Evolutionary conservation across 192 early-diverging fungal genomes (phyloP).

Genomic region (Lunasporangiospora selenospora): DNA sequence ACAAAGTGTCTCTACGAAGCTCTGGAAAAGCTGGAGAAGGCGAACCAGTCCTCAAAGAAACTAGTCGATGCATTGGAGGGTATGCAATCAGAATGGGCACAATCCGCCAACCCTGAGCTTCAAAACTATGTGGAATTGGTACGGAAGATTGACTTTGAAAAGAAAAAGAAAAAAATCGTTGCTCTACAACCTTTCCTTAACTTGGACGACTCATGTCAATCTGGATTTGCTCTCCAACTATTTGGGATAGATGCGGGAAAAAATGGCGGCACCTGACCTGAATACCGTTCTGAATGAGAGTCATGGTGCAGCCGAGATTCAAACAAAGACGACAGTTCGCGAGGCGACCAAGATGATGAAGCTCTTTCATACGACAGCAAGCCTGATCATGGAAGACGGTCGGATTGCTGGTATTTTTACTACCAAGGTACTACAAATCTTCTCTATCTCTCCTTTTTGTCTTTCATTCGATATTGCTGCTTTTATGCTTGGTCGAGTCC

Average conservation of each 20-base stretch:
- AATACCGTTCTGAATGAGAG: constrained; percentile 72
- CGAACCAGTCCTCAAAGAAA: constrained; percentile 74
- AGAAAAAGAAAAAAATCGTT: too few relatives aligned
- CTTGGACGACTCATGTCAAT: too few relatives aligned
- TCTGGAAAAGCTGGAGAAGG: constrained; percentile 80
- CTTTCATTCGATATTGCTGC: background rate
- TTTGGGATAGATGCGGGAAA: constrained; percentile 68
- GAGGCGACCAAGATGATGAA: constrained; percentile 74
- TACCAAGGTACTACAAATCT: constrained; percentile 46
- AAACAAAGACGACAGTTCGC: constrained; percentile 63
- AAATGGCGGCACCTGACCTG: constrained; percentile 89
- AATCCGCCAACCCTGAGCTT: constrained; percentile 56
- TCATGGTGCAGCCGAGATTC: constrained; percentile 60
- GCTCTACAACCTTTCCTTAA: too few relatives aligned
- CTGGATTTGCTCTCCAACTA: constrained; percentile 58
- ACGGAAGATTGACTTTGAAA: background rate
- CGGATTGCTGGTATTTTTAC: constrained; percentile 78
- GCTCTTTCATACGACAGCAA: constrained; percentile 68
- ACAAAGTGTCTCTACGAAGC: constrained; percentile 84
- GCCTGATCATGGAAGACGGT: constrained; percentile 69
- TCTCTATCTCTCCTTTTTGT: background rate
- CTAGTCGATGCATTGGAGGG: constrained; percentile 78
- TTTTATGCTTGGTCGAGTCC: too few relatives aligned
- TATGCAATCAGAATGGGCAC: constrained; percentile 75
- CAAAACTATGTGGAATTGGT: constrained; percentile 29